phyloP scores from a whole-genome alignment of 2,329 filamentous ascomycete genomes.

The Diaporthe vaccinii region DNA sequence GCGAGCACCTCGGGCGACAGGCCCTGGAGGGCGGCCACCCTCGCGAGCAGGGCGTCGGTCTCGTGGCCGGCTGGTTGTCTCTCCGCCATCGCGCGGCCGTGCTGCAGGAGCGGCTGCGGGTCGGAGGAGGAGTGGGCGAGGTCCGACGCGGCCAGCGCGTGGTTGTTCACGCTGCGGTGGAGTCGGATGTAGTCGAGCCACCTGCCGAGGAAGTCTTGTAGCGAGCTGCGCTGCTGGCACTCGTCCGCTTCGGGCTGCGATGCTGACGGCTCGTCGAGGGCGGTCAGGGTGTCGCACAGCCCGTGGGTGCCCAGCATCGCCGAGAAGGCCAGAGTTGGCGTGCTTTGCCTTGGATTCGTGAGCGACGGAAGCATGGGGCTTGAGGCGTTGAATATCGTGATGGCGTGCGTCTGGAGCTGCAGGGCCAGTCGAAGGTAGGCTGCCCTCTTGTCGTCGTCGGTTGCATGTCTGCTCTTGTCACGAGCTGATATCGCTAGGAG shows the following conservation, averaged over 20 bases:
- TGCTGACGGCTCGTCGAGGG: conserved; percentile 55
- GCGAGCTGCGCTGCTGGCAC: conserved; percentile 3
- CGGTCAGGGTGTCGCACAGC: conserved; percentile 60
- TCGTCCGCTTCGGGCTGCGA: background rate
- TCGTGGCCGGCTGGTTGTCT: conserved; percentile 4
- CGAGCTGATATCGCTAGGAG: conserved; percentile 54
- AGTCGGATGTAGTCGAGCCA: conserved; percentile 57
- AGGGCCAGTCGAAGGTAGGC: conserved; percentile 46
- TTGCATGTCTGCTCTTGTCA: conserved; percentile 47
- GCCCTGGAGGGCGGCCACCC: conserved; percentile 11
- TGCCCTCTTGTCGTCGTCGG: conserved; percentile 44
- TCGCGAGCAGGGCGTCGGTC: conserved; percentile 15
- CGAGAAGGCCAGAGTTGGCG: conserved; percentile 61
- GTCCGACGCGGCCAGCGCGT: conserved; percentile 52
- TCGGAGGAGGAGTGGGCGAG: conserved; percentile 53
- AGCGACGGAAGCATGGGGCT: conserved; percentile 40
- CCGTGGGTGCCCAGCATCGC: conserved; percentile 59
- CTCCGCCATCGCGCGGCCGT: background rate
- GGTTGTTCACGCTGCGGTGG: conserved; percentile 57
- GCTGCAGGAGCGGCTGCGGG: conserved; percentile 46
- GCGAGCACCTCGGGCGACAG: conserved; percentile 18
- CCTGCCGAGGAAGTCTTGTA: conserved; percentile 52
- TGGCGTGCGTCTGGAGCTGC: conserved; percentile 50
- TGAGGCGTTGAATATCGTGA: conserved; percentile 50
- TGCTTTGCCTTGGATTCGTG: conserved; percentile 50